phyloP scores from a whole-genome alignment of 306 rosid species.

The Rosa multiflora region DNA sequence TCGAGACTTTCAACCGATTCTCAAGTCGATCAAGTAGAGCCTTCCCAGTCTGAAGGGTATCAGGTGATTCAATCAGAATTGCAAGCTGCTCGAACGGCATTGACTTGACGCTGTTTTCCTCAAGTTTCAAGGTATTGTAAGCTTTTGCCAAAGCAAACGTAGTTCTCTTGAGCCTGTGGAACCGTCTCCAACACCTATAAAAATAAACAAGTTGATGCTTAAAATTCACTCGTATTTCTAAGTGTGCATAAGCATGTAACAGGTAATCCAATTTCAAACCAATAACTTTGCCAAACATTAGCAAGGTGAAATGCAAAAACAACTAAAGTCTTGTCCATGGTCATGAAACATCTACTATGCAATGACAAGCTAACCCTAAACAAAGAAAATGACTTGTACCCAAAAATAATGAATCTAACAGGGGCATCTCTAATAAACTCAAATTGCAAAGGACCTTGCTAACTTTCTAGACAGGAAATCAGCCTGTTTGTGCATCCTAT shows the following conservation, averaged over 20 bases:
- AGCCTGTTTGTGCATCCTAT: slow-evolving; percentile 63
- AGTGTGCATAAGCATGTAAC: background rate
- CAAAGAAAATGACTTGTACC: background rate
- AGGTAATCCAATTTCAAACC: background rate
- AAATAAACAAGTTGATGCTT: background rate
- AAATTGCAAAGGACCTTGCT: slow-evolving; percentile 49
- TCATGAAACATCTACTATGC: background rate
- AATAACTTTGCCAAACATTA: background rate
- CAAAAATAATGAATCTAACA: background rate
- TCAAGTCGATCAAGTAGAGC: slow-evolving; percentile 79
- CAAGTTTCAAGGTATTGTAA: slow-evolving; percentile 63
- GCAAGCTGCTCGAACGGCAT: slow-evolving; percentile 92
- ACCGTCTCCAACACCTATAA: slow-evolving; percentile 84
- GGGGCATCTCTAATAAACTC: background rate
- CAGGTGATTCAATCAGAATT: slow-evolving; percentile 68
- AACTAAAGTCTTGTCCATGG: background rate
- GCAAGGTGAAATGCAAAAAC: background rate
- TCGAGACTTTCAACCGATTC: slow-evolving; percentile 62
- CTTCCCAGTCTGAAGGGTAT: slow-evolving; percentile 77
- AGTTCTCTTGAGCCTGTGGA: slow-evolving; percentile 59
- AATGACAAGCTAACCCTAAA: background rate
- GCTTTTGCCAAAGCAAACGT: slow-evolving; percentile 69
- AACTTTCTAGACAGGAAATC: slow-evolving; percentile 70
- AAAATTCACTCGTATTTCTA: background rate
- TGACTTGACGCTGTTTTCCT: slow-evolving; percentile 63